These are phyloP conservation scores for Veloporphyrellus conicus DNA, from an alignment of 1,284 basidiomycete genomes.

Conservation along the genomic window DNA sequence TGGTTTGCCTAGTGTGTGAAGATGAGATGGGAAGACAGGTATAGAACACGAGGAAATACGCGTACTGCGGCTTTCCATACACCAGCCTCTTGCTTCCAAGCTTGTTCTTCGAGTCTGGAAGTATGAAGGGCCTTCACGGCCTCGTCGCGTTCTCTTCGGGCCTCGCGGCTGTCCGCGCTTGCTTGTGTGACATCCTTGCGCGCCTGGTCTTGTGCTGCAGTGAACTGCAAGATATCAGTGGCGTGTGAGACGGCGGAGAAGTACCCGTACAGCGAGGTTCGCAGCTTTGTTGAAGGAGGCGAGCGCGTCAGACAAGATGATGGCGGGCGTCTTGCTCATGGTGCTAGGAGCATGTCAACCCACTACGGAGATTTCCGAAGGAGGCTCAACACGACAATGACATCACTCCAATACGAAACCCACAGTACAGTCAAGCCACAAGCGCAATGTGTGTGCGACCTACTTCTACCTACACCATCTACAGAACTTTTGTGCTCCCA, in stretches of 20 bases:
- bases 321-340: conserved; percentile 32
- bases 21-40: conserved; percentile 7
- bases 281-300: conserved; percentile 32
- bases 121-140: conserved; percentile 46
- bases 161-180: conserved; percentile 43
- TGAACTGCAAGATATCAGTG: conserved; percentile 35
- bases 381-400: conserved; percentile 2
- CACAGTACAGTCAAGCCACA: no score
- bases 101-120: conserved; percentile 44
- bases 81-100: conserved; percentile 47
- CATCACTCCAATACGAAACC: conserved; percentile 7
- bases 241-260: not conserved
- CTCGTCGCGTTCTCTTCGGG: conserved; percentile 52
- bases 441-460: not conserved
- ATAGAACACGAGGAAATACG: conserved; percentile 12
- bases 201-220: conserved; percentile 43
- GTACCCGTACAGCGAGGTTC: conserved; percentile 31
- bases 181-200: conserved; percentile 46
- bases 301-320: conserved; percentile 33
- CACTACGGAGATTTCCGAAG: conserved; percentile 25
- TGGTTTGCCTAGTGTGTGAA: conserved; percentile 45
- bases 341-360: conserved; percentile 16
- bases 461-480: conserved; percentile 20
- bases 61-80: conserved; percentile 53
- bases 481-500: conserved; percentile 49